These are phyloP conservation scores for Penicillium frequentans DNA, from an alignment of 2,329 filamentous ascomycete species.

Conservation along the genomic window DNA sequence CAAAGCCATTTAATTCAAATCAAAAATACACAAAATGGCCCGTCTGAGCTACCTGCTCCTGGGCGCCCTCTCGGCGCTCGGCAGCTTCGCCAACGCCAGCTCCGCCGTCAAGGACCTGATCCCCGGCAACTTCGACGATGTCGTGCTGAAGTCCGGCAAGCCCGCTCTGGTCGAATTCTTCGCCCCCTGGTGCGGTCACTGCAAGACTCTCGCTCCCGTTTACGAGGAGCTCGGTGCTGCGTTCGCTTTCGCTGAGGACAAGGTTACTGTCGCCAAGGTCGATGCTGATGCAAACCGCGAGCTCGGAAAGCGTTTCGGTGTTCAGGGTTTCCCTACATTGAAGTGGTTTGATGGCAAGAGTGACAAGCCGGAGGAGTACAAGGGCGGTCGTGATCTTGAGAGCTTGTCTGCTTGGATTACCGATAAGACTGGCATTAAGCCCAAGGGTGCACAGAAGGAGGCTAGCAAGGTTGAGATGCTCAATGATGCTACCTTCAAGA, in stretches of 20 bases:
- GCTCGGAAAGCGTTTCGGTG: constrained; percentile 80
- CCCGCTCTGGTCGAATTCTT: constrained; percentile 98
- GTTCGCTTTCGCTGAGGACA: constrained; percentile 72
- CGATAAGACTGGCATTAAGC: constrained; percentile 82
- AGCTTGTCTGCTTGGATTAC: constrained; percentile 76
- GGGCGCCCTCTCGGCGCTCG: constrained; percentile 47
- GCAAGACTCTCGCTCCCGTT: constrained; percentile 92
- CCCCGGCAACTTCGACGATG: constrained; percentile 85
- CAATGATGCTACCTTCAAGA: constrained; percentile 75
- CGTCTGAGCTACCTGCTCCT: constrained; percentile 48
- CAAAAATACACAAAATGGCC: constrained; percentile 39
- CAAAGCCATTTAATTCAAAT: background rate
- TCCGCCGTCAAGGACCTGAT: constrained; percentile 88
- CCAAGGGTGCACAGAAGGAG: constrained; percentile 62
- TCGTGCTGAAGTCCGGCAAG: constrained; percentile 89
- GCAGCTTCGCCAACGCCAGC: constrained; percentile 62
- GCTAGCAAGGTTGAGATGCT: constrained; percentile 77
- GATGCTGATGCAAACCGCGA: constrained; percentile 87
- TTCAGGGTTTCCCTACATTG: constrained; percentile 93
- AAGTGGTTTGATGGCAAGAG: constrained; percentile 98
- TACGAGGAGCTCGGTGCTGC: constrained; percentile 84
- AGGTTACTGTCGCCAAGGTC: constrained; percentile 89
- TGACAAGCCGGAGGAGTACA: constrained; percentile 80
- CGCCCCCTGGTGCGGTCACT: constrained; percentile 98
- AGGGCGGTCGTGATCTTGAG: constrained; percentile 82